Percentiles rank a stretch among this genome's conserved stretches.
Evolutionary conservation across 2,329 filamentous ascomycete species (phyloP).

Genomic region (Chaetomiaceae sp.): DNA sequence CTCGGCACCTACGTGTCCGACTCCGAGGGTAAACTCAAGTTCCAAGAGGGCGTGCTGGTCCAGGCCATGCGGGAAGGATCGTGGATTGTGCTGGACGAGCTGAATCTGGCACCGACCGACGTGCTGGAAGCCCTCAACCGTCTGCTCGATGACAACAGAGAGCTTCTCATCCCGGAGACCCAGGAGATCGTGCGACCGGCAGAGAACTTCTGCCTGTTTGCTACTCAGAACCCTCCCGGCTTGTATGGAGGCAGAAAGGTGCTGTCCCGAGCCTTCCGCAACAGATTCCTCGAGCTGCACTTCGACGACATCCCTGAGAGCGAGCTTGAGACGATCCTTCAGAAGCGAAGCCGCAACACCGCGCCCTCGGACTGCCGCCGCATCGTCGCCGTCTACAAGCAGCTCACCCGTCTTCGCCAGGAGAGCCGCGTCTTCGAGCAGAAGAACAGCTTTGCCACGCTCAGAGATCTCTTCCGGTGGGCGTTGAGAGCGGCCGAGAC

Average conservation of each 20-base stretch:
- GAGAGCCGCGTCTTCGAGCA: slow-evolving; percentile 91
- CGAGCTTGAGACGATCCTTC: slow-evolving; percentile 86
- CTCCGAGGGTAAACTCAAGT: slow-evolving; percentile 75
- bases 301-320: slow-evolving; percentile 97
- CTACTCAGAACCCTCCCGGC: slow-evolving; percentile 93
- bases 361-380: slow-evolving; percentile 85
- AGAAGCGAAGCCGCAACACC: slow-evolving; percentile 78
- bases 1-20: slow-evolving; percentile 90
- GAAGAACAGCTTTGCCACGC: slow-evolving; percentile 92
- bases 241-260: slow-evolving; percentile 93
- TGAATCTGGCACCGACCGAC: slow-evolving; percentile 95
- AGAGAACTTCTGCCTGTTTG: slow-evolving; percentile 94
- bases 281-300: slow-evolving; percentile 93
- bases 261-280: slow-evolving; percentile 89
- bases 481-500: slow-evolving; percentile 79
- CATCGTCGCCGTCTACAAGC: slow-evolving; percentile 91
- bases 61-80: slow-evolving; percentile 88
- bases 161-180: slow-evolving; percentile 92
- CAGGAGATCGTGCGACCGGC: slow-evolving; percentile 91
- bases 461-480: slow-evolving; percentile 95
- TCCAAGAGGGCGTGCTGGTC: slow-evolving; percentile 90
- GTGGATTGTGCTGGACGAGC: slow-evolving; percentile 97
- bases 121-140: slow-evolving; percentile 95
- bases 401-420: slow-evolving; percentile 84
- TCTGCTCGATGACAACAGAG: slow-evolving; percentile 90